These are phyloP conservation scores for Cardiospermum halicacabum DNA, from an alignment of 345 rosid genomes.

Conservation along the genomic window DNA sequence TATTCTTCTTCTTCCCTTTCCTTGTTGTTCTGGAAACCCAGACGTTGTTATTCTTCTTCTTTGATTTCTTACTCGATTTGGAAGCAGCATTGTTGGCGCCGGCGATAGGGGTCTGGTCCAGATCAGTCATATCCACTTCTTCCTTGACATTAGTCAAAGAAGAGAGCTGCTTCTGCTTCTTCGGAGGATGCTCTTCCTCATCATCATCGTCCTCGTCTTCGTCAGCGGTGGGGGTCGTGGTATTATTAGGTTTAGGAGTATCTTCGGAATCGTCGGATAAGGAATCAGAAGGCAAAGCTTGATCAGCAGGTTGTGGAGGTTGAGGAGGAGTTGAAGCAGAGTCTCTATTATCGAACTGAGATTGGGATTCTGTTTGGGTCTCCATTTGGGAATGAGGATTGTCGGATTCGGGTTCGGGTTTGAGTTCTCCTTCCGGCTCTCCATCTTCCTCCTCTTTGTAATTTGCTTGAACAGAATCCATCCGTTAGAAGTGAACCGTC, in stretches of 20 bases:
- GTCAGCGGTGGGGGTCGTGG: too few relatives aligned
- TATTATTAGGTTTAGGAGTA: background rate
- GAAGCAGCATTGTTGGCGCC: background rate
- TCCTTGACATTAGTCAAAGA: constrained; percentile 21
- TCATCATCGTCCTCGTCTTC: constrained; percentile 42
- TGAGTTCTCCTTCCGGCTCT: constrained; percentile 8
- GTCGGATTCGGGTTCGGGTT: background rate
- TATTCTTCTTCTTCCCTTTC: constrained; percentile 87
- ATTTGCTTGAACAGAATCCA: constrained; percentile 51
- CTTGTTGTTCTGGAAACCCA: constrained; percentile 89
- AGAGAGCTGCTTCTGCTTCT: constrained; percentile 62
- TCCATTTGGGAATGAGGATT: constrained; percentile 1
- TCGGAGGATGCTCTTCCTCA: constrained; percentile 53
- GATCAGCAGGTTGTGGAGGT: constrained; percentile 26
- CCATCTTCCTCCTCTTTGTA: constrained; percentile 33
- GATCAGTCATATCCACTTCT: too few relatives aligned
- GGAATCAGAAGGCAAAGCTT: constrained; percentile 41
- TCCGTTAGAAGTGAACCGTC: constrained; percentile 1
- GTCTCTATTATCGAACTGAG: constrained; percentile 14
- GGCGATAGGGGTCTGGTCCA: background rate
- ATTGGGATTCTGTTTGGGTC: constrained; percentile 12
- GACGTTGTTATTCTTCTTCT: constrained; percentile 80
- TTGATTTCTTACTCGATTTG: constrained; percentile 53
- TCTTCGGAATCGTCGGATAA: constrained; percentile 41
- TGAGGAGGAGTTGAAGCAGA: background rate